A percentile compares a stretch with the other conserved stretches of the same genome.
These are phyloP conservation scores for Huiozyma naganishii DNA, from an alignment of 805 yeast species.

Conservation along the genomic window DNA sequence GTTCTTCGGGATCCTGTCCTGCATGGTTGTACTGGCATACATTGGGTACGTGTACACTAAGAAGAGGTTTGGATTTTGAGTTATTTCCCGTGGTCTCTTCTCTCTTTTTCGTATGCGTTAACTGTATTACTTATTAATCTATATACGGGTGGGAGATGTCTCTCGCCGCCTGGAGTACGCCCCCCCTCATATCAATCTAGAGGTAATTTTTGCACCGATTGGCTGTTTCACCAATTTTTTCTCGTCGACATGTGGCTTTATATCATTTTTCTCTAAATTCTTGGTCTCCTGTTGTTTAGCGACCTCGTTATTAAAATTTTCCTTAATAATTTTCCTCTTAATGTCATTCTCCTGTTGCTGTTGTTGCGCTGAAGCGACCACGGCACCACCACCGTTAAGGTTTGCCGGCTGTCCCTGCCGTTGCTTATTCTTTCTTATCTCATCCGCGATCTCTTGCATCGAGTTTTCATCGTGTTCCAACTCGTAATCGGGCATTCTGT, in stretches of 20 bases:
- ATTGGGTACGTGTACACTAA: constrained; percentile 40
- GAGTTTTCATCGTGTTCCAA: constrained; percentile 12
- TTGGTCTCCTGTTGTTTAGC: constrained; percentile 23
- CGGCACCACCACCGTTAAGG: background rate
- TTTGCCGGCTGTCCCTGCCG: background rate
- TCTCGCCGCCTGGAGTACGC: no score
- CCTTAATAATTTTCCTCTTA: constrained; percentile 10
- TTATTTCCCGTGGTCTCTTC: background rate
- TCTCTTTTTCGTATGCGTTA: background rate
- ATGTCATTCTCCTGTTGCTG: constrained; percentile 1
- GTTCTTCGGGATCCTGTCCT: constrained; percentile 46
- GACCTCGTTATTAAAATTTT: constrained; percentile 22
- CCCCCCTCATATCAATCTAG: background rate
- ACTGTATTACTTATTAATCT: background rate
- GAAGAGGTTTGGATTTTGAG: constrained; percentile 30
- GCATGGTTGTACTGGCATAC: constrained; percentile 39
- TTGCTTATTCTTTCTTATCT: background rate
- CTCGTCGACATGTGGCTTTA: constrained; percentile 9
- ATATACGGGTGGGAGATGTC: background rate
- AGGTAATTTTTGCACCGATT: background rate
- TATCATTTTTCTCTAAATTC: constrained; percentile 16
- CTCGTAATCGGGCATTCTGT: constrained; percentile 17
- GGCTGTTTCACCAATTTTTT: background rate
- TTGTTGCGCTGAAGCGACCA: background rate
- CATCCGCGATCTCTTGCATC: background rate